These are phyloP conservation scores for Crithidia mellificae DNA, from an alignment of 208 protist genomes.

Conservation along the genomic window DNA sequence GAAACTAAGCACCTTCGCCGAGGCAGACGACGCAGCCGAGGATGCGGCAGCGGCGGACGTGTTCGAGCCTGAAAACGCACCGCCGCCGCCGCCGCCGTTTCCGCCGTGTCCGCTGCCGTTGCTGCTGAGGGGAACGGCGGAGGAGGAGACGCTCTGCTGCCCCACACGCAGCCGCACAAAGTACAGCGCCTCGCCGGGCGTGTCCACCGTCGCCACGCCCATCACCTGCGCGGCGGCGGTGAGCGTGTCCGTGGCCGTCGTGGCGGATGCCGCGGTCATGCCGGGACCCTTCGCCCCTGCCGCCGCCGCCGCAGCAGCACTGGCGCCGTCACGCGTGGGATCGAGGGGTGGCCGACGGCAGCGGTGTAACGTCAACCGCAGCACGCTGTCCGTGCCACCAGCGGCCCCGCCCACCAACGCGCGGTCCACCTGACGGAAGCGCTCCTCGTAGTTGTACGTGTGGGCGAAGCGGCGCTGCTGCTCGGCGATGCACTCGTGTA, in stretches of 20 bases:
- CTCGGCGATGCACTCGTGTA: slow-evolving; percentile 49
- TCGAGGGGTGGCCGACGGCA: slow-evolving; percentile 44
- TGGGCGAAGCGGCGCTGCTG: slow-evolving; percentile 44
- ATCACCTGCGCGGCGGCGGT: neutral
- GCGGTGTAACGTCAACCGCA: slow-evolving; percentile 56
- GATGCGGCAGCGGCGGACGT: slow-evolving; percentile 5
- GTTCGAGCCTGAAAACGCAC: neutral
- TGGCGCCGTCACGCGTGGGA: neutral
- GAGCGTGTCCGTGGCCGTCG: neutral
- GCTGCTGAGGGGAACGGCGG: slow-evolving; percentile 28
- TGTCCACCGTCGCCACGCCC: neutral
- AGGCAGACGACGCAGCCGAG: too few species aligned
- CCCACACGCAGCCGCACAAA: slow-evolving; percentile 20
- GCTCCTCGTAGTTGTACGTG: slow-evolving; percentile 68
- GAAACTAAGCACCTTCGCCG: slow-evolving; percentile 22
- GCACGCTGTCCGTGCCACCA: slow-evolving; percentile 31
- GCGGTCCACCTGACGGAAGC: slow-evolving; percentile 66
- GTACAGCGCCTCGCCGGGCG: slow-evolving; percentile 6
- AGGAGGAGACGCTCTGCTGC: slow-evolving; percentile 15
- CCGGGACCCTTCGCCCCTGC: too few species aligned
- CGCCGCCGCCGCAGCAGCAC: too few species aligned
- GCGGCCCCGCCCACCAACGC: slow-evolving; percentile 33
- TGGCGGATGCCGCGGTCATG: too few species aligned
- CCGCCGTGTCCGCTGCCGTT: neutral
- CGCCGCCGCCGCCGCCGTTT: neutral